phyloP scores from a whole-genome alignment of 2,329 filamentous ascomycete genomes.

The Leptographium galeiforme region DNA sequence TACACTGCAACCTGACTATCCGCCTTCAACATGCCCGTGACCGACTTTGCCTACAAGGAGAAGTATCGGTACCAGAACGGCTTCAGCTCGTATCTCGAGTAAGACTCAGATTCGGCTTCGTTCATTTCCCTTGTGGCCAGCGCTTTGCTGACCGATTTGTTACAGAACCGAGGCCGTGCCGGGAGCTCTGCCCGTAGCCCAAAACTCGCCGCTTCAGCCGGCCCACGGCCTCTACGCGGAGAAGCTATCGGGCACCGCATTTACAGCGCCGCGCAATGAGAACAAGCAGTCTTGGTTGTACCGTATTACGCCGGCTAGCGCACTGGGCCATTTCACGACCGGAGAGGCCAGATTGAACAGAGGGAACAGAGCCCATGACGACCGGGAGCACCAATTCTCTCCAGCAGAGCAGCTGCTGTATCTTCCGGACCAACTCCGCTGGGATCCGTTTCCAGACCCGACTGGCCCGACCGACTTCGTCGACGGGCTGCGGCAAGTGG shows the following conservation, averaged over 20 bases:
- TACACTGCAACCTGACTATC: too few relatives aligned
- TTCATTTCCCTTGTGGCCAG: too few relatives aligned
- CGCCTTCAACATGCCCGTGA: conserved; percentile 31
- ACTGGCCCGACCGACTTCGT: conserved; percentile 32
- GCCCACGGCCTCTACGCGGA: conserved; percentile 71
- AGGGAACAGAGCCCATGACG: neutral
- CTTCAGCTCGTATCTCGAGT: conserved; percentile 69
- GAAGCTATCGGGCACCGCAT: conserved; percentile 60
- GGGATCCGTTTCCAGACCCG: conserved; percentile 61
- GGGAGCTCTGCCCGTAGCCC: conserved; percentile 58
- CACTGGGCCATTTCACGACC: conserved; percentile 41
- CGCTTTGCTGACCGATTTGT: neutral
- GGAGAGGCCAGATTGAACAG: conserved; percentile 3
- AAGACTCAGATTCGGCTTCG: conserved; percentile 15
- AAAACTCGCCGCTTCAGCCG: conserved; percentile 73
- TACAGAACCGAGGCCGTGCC: conserved; percentile 61
- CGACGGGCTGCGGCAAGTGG: conserved; percentile 52
- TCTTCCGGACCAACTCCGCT: conserved; percentile 69
- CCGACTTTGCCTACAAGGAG: conserved; percentile 32
- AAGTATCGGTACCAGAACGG: conserved; percentile 67
- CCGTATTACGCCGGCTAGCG: conserved; percentile 50
- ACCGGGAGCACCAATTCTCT: neutral
- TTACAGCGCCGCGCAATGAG: conserved; percentile 54
- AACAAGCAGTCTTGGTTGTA: conserved; percentile 65
- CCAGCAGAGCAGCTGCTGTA: conserved; percentile 42